A percentile compares a stretch with the other conserved stretches of the same genome.
Evolutionary conservation across 768 basidiomycete genomes (phyloP).

Genomic region (Suillus alpinus): DNA sequence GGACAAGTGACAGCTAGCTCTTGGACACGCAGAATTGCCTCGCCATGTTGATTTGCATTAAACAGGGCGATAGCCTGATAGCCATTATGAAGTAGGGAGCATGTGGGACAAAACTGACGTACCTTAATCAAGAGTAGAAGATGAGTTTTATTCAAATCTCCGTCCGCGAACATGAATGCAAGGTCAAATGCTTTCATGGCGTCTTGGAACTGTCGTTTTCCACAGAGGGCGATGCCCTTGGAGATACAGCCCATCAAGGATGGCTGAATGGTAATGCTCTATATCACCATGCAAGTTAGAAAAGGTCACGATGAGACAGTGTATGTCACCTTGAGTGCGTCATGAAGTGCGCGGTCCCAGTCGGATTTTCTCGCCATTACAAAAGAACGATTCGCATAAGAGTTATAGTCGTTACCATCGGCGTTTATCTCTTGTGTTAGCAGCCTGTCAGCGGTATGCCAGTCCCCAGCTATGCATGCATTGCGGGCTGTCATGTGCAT

Average conservation of each 20-base stretch:
- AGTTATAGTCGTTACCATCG: neutral
- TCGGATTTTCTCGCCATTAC: neutral
- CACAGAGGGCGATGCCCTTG: neutral
- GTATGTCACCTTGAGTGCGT: neutral
- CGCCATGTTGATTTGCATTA: neutral
- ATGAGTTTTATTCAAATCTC: neutral
- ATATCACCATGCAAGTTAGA: neutral
- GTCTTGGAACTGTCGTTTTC: neutral
- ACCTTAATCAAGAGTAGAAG: neutral
- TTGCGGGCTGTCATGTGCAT: neutral
- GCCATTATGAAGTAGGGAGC: neutral
- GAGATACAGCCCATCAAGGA: neutral
- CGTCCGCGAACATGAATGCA: neutral
- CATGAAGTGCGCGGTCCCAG: neutral
- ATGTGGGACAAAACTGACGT: neutral
- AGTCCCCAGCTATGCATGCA: neutral
- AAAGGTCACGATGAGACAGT: neutral
- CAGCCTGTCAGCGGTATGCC: neutral
- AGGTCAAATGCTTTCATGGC: neutral
- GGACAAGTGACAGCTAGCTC: neutral
- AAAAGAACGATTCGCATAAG: neutral
- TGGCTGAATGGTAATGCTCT: neutral
- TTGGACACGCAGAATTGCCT: neutral
- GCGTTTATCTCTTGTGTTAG: neutral
- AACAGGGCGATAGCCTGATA: neutral